Percentiles rank a stretch among this genome's conserved stretches.
Conservation (phyloP, 2,329 filamentous ascomycete species). For the Trichoderma sp. region DNA sequence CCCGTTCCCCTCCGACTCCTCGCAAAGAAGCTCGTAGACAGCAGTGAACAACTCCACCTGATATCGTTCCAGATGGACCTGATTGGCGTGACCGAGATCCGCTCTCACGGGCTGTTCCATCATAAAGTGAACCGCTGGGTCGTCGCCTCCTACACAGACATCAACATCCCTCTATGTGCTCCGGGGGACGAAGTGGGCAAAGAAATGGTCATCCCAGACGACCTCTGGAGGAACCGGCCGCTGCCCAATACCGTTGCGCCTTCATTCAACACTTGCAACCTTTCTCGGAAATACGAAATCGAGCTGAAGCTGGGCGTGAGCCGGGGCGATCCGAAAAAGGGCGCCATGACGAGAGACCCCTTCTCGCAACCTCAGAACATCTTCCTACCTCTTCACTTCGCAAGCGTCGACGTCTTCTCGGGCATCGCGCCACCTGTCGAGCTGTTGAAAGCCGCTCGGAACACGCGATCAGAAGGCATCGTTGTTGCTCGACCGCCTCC, state of each 20-base stretch:
- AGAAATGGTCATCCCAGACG: constrained; percentile 69
- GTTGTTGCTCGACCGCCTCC: constrained; percentile 38
- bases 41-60: constrained; percentile 71
- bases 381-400: constrained; percentile 76
- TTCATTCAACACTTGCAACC: constrained; percentile 85
- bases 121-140: constrained; percentile 76
- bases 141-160: constrained; percentile 69
- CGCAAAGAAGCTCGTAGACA: constrained; percentile 72
- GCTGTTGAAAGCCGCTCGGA: constrained; percentile 64
- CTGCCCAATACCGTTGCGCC: constrained; percentile 87
- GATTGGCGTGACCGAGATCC: constrained; percentile 75
- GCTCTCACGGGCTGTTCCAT: constrained; percentile 73
- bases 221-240: constrained; percentile 70
- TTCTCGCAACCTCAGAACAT: constrained; percentile 65
- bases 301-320: constrained; percentile 78
- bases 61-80: constrained; percentile 80
- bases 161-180: constrained; percentile 66
- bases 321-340: constrained; percentile 62
- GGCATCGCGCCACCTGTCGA: constrained; percentile 80
- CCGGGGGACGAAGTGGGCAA: constrained; percentile 60
- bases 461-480: constrained; percentile 45
- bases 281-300: constrained; percentile 78
- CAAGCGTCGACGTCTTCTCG: constrained; percentile 75
- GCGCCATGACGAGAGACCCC: constrained; percentile 33
- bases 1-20: constrained; percentile 79